Percentiles rank a stretch among this genome's conserved stretches.
Evolutionary conservation across 2,329 filamentous ascomycete genomes (phyloP).

Genomic region (Apiospora rasikravindrae): DNA sequence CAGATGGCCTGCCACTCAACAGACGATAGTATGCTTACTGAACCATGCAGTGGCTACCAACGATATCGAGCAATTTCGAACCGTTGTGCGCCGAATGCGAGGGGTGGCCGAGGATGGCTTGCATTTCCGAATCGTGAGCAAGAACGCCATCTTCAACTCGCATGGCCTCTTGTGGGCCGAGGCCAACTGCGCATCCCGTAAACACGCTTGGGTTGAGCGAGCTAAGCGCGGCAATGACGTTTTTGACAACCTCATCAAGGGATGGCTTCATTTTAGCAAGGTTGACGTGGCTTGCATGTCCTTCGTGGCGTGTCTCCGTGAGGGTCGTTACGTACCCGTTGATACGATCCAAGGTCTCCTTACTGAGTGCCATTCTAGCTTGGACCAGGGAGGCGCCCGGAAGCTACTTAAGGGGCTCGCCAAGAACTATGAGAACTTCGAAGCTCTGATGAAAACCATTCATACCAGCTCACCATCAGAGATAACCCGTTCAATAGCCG

Average conservation of each 20-base stretch:
- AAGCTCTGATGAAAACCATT: constrained; percentile 27
- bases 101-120: constrained; percentile 43
- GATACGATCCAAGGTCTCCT: constrained; percentile 35
- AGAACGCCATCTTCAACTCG: constrained; percentile 36
- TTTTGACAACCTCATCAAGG: constrained; percentile 52
- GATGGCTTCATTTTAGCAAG: constrained; percentile 52
- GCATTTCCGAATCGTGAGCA: constrained; percentile 32
- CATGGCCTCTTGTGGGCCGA: constrained; percentile 31
- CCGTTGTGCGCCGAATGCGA: constrained; percentile 51
- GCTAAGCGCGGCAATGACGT: constrained; percentile 44
- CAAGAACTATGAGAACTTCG: constrained; percentile 30
- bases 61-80: constrained; percentile 49
- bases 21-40: constrained; percentile 55
- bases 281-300: constrained; percentile 34
- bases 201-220: constrained; percentile 43
- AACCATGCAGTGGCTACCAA: constrained; percentile 53
- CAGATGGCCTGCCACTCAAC: constrained; percentile 51
- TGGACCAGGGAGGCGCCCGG: constrained; percentile 31
- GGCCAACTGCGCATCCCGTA: constrained; percentile 38
- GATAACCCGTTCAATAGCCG: constrained; percentile 27
- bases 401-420: constrained; percentile 33
- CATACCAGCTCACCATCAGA: constrained; percentile 25
- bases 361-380: constrained; percentile 29
- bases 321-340: constrained; percentile 27
- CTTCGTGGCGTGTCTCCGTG: constrained; percentile 36